phyloP scores from a whole-genome alignment of 1,139 yeast genomes.

The Diutina sp. region DNA sequence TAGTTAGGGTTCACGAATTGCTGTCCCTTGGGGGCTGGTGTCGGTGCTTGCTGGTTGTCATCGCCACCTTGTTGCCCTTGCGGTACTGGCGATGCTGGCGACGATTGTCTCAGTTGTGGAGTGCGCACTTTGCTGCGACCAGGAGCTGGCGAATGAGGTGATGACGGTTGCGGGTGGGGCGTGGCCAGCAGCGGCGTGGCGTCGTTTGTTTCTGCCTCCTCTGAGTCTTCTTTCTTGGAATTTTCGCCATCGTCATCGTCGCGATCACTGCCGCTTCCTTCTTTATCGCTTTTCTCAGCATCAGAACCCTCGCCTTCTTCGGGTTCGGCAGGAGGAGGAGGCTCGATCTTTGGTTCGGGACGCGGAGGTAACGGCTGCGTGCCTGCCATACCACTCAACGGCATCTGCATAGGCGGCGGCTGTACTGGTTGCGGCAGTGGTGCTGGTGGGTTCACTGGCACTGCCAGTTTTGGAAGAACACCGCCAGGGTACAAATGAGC shows the following conservation, averaged over 20 bases:
- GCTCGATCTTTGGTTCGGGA: not conserved
- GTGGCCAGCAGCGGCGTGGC: not conserved
- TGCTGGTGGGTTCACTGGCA: not conserved
- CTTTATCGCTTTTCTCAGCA: not conserved
- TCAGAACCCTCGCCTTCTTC: not conserved
- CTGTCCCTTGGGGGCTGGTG: not conserved
- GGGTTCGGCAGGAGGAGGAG: not conserved
- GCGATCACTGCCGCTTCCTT: not conserved
- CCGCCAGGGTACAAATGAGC: conserved; percentile 14
- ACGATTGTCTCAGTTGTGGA: not conserved
- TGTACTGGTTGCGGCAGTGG: not conserved
- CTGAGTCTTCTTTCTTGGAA: not conserved
- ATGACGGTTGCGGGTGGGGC: not conserved
- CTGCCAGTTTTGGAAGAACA: conserved; percentile 3
- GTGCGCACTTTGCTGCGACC: not conserved
- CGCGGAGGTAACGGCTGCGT: not conserved
- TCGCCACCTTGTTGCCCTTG: not conserved
- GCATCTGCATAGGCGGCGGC: not conserved
- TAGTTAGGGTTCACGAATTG: not conserved
- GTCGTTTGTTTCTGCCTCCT: not conserved
- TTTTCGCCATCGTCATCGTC: not conserved
- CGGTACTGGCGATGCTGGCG: not conserved
- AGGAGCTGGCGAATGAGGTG: not conserved
- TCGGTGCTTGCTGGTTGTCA: not conserved
- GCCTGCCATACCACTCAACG: not conserved